Base-by-base conservation (phyloP, 257 asterid species). In the Solanum piurae region DNA sequence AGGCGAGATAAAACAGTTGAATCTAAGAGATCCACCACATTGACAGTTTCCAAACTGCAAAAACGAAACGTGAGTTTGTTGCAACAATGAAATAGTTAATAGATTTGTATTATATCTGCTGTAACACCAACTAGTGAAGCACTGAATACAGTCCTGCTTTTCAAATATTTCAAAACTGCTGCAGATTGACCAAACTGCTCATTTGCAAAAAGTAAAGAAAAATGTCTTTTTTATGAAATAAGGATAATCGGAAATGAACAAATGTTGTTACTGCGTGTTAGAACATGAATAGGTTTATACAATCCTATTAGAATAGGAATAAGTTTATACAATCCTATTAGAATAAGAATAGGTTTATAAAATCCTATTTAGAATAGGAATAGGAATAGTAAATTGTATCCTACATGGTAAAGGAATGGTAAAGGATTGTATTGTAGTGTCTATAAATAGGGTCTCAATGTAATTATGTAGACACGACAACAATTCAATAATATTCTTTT, bases 1-100 rank as follows among this genome's bases (percentile, higher is more conserved):
- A 96, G 92, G 90, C 92, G 90, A 87, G 91, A 89, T 23, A 96
- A 87, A 89, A 95, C 92, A 64, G 85, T 74, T 37, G 93, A 90
- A 91, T 94, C 96, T 86, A 92, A 75, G 44, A 93, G 89, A 86
- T 91, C 93, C 86, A 46, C 91, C 73, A 46, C 89, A 77, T 85
- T 84, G 86, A 52, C 37, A 29, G 90, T 87, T 86, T 86, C 92
- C 73, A 49, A 49, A 87, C 98, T 94, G 97, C 86, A 89, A 86
- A 86, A 87, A 69, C 21, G 73, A 89, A 88, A 68, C 58, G 46
- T 84, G 68, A 86, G 69, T 88, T 55, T 46, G 88, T 34, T 46
- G 84, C 66, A 42, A 7, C 62, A 74, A 75, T 85, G 83, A 49
- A 80, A 86, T 69, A 44, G 74, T 86, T 3, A 80, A 16, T 86